Percentiles rank a stretch among this genome's conserved stretches.
Conservation (phyloP, 2,329 filamentous ascomycete genomes). For the Talaromyces sp. region DNA sequence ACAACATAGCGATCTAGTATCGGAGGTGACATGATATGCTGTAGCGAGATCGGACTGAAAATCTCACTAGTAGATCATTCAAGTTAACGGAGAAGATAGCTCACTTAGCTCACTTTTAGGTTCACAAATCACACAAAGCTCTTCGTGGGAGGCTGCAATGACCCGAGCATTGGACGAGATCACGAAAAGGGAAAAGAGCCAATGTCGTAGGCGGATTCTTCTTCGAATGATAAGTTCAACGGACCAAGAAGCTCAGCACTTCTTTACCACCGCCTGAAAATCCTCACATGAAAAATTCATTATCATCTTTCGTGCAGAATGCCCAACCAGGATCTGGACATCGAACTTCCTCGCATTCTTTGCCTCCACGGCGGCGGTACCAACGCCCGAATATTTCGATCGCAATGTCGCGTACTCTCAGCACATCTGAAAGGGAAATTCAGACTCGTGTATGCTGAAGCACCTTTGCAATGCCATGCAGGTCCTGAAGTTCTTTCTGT, state of each 20-base stretch:
- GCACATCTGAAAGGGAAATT: slow-evolving; percentile 55
- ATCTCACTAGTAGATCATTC: not conserved
- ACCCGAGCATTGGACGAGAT: not conserved
- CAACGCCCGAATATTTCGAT: slow-evolving; percentile 64
- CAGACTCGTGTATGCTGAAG: slow-evolving; percentile 69
- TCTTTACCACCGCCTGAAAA: not conserved
- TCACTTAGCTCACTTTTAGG: not conserved
- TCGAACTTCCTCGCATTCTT: slow-evolving; percentile 59
- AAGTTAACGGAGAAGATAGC: not conserved
- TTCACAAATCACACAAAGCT: not conserved
- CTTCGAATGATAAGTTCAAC: too few species aligned
- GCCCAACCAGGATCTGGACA: not conserved
- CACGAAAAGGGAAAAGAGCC: not conserved
- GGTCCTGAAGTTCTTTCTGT: slow-evolving; percentile 62
- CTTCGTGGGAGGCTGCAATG: not conserved
- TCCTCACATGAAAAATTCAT: too few species aligned
- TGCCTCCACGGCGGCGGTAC: slow-evolving; percentile 76
- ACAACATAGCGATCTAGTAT: not conserved
- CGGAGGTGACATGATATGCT: not conserved
- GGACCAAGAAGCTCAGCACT: not conserved
- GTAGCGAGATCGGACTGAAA: slow-evolving; percentile 1
- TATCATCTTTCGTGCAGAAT: not conserved
- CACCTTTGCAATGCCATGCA: slow-evolving; percentile 59
- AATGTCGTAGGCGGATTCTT: not conserved
- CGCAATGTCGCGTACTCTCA: slow-evolving; percentile 60